These are phyloP conservation scores for Pseudozyma thailandica DNA, from an alignment of 1,284 basidiomycete genomes.

Conservation along the genomic window DNA sequence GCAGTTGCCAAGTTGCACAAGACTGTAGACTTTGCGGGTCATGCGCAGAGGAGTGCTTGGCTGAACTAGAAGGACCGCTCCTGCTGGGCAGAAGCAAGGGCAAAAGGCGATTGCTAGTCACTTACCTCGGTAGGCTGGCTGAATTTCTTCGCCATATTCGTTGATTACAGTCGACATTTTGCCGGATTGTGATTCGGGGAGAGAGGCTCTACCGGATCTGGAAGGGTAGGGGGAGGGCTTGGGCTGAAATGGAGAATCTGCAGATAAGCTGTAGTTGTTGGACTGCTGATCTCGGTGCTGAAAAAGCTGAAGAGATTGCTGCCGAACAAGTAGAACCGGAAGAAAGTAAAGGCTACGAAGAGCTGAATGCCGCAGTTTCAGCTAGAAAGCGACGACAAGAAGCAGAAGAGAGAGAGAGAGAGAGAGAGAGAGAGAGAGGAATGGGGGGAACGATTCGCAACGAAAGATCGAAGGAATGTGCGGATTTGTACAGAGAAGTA, in stretches of 20 bases:
- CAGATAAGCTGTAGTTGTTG: slow-evolving; percentile 5
- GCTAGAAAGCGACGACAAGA: slow-evolving; percentile 3
- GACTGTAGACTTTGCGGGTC: no score
- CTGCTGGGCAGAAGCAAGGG: no score
- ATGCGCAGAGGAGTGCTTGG: no score
- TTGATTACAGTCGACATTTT: slow-evolving; percentile 55
- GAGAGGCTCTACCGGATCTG: slow-evolving; percentile 10
- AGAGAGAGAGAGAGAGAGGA: no score
- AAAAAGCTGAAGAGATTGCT: slow-evolving; percentile 32
- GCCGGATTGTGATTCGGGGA: slow-evolving; percentile 6
- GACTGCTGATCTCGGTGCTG: slow-evolving; percentile 27
- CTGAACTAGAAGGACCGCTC: no score
- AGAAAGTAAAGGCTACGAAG: slow-evolving; percentile 28
- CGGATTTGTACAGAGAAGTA: no score
- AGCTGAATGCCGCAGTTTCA: slow-evolving; percentile 21
- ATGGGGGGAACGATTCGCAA: no score
- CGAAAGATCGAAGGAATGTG: no score
- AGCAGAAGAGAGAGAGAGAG: neutral
- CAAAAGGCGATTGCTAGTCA: no score
- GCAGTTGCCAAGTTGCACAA: neutral
- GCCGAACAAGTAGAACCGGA: slow-evolving; percentile 24
- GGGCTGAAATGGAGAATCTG: slow-evolving; percentile 1
- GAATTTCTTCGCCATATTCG: slow-evolving; percentile 60
- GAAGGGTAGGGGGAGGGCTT: neutral
- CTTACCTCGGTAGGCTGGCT: slow-evolving; percentile 58